phyloP scores from a whole-genome alignment of 208 protist species.

The Trichomonas gallinae region DNA sequence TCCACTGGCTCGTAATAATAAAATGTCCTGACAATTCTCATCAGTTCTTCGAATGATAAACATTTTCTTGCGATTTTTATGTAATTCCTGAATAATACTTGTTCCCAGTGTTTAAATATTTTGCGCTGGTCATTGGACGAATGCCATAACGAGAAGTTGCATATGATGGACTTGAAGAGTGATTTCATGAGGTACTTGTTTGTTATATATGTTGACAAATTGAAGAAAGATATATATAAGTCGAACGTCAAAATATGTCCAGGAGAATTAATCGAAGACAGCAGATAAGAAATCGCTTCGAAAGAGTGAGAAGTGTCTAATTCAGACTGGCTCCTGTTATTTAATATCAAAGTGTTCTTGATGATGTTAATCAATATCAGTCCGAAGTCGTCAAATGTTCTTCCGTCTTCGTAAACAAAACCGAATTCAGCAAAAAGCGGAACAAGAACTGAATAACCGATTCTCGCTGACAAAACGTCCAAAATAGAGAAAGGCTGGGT shows the following conservation, averaged over 20 bases:
- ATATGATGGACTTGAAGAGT: not conserved
- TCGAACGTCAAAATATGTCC: not conserved
- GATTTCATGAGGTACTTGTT: not conserved
- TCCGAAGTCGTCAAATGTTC: not conserved
- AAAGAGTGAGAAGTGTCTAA: not conserved
- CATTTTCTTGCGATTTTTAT: not conserved
- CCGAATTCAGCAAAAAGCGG: not conserved
- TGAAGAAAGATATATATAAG: not conserved
- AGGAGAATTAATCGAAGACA: not conserved
- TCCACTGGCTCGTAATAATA: not conserved
- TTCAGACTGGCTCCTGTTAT: not conserved
- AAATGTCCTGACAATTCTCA: not conserved
- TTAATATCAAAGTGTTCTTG: not conserved
- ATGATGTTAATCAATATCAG: not conserved
- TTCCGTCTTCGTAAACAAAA: not conserved
- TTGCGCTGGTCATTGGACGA: not conserved
- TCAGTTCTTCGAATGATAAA: not conserved
- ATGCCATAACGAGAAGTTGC: not conserved
- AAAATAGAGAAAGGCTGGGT: not conserved
- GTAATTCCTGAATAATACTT: not conserved
- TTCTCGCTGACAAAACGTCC: not conserved
- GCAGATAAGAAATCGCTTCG: not conserved
- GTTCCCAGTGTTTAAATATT: not conserved
- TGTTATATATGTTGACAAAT: not conserved
- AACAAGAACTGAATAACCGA: not conserved